A percentile compares a stretch with the other conserved stretches of the same genome.
Evolutionary conservation across 768 basidiomycete species (phyloP).

Genomic region (Pluteus cervinus): DNA sequence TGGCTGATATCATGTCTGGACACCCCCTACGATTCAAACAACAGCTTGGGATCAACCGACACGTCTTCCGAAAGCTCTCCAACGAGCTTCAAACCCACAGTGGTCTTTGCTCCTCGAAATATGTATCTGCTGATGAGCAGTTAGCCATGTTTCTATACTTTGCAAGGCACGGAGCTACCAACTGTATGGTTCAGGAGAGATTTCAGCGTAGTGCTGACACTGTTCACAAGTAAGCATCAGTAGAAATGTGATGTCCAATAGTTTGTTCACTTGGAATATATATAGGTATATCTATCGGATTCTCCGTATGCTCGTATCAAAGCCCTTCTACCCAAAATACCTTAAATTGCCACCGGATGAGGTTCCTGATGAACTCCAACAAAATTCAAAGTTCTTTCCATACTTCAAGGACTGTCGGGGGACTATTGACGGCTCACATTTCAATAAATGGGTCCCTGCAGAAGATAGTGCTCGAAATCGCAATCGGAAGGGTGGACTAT

Average conservation of each 20-base stretch:
- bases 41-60: conserved; percentile 19
- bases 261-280: neutral
- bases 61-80: conserved; percentile 22
- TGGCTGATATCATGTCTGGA: conserved; percentile 17
- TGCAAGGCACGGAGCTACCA: conserved; percentile 18
- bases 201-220: conserved; percentile 33
- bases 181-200: conserved; percentile 22
- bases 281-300: neutral
- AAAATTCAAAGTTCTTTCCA: conserved; percentile 18
- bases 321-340: conserved; percentile 12
- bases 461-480: conserved; percentile 5
- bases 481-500: conserved; percentile 13
- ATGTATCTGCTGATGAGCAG: conserved; percentile 27
- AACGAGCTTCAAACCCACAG: conserved; percentile 13
- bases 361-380: neutral
- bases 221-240: conserved; percentile 22
- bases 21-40: conserved; percentile 17
- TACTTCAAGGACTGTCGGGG: conserved; percentile 19
- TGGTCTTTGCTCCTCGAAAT: conserved; percentile 14
- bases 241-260: neutral
- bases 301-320: conserved; percentile 4
- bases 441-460: conserved; percentile 5
- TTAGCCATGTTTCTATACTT: conserved; percentile 30
- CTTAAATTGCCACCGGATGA: conserved; percentile 7
- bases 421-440: conserved; percentile 16